A percentile compares a stretch with the other conserved stretches of the same genome.
phyloP scores from a whole-genome alignment of 1,284 basidiomycete species.

The Rhizoctonia solani region DNA sequence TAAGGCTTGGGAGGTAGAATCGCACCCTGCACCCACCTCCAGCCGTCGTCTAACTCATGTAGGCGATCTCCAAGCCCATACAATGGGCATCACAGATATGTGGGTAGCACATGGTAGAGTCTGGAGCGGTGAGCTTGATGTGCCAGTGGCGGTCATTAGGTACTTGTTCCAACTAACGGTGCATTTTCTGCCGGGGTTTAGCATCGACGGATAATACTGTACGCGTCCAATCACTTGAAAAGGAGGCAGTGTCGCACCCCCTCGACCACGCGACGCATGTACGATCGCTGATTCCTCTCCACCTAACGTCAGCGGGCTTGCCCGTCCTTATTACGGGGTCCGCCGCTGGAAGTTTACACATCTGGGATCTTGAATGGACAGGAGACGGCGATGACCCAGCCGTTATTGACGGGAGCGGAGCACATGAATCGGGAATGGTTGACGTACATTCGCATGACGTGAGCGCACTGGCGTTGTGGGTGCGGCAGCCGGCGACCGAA shows the following conservation, averaged over 20 bases:
- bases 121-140: conserved; percentile 72
- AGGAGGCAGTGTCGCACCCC: conserved; percentile 50
- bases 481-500: conserved; percentile 52
- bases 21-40: conserved; percentile 50
- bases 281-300: conserved; percentile 71
- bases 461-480: conserved; percentile 72
- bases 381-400: conserved; percentile 27
- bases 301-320: conserved; percentile 55
- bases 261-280: conserved; percentile 71
- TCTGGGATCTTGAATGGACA: conserved; percentile 36
- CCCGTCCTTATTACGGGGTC: conserved; percentile 56
- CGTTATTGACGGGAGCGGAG: conserved; percentile 20
- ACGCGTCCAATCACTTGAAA: conserved; percentile 55
- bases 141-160: conserved; percentile 3
- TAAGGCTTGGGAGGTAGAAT: conserved; percentile 68
- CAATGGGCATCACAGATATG: conserved; percentile 81
- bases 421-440: conserved; percentile 53
- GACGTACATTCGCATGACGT: conserved; percentile 90
- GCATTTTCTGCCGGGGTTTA: conserved; percentile 44
- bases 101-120: conserved; percentile 65
- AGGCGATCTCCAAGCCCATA: conserved; percentile 68
- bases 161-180: conserved; percentile 4
- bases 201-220: conserved; percentile 87
- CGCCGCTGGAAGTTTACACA: not conserved
- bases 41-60: conserved; percentile 60